phyloP scores from a whole-genome alignment of 2,329 filamentous ascomycete genomes.

The Dothiorella sarmentorum region DNA sequence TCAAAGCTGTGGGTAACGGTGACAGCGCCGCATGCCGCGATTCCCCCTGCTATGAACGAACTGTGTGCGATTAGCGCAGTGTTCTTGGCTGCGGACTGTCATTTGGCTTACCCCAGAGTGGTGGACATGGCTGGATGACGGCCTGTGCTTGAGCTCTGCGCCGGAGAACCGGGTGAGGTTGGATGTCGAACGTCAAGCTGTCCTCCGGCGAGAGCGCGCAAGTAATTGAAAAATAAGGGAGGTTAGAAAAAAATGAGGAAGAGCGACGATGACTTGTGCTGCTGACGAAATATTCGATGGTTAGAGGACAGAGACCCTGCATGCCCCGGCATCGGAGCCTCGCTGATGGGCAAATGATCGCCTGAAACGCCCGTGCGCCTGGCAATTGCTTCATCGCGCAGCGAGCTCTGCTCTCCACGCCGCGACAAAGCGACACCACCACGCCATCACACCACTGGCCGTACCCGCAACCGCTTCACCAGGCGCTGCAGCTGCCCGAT shows the following conservation, averaged over 20 bases:
- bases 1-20: slow-evolving; percentile 98
- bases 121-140: slow-evolving; percentile 41
- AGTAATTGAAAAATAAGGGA: neutral
- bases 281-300: slow-evolving; percentile 10
- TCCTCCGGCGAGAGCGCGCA: slow-evolving; percentile 14
- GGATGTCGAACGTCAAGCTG: slow-evolving; percentile 7
- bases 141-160: slow-evolving; percentile 5
- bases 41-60: slow-evolving; percentile 91
- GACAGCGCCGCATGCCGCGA: slow-evolving; percentile 95
- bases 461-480: neutral
- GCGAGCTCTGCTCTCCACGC: neutral
- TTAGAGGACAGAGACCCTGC: neutral
- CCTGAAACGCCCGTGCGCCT: neutral
- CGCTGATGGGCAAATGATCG: neutral
- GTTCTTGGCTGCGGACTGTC: neutral
- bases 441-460: neutral
- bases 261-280: neutral
- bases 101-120: slow-evolving; percentile 41
- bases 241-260: neutral
- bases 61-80: slow-evolving; percentile 39
- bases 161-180: slow-evolving; percentile 14
- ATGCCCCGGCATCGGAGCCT: slow-evolving; percentile 3
- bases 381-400: neutral
- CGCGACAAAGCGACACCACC: neutral
- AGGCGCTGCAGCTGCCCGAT: neutral